Evolutionary conservation across 2,329 filamentous ascomycete species (phyloP), one percentile per base, ranked within the genome.

Genomic region (Aspergillus hiratsukae): DNA sequence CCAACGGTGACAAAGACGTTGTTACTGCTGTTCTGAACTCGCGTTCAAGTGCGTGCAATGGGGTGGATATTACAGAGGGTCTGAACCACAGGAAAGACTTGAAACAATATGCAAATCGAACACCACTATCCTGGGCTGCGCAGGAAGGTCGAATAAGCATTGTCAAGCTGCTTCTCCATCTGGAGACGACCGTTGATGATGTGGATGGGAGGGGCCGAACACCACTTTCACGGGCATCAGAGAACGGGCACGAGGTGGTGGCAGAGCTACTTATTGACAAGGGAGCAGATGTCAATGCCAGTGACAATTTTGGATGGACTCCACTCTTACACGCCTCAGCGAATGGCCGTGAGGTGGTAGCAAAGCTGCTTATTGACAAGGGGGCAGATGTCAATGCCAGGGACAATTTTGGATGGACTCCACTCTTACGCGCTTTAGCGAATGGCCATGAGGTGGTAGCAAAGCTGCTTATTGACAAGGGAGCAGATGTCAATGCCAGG

Each of bases 61-160:
- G 50, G 23, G 35, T 57, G 2, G 56, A 58, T 31, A 55, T n/a
- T n/a, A n/a, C 53, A 31, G 56, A 57, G 5, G 56, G 57, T 2
- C 37, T 61, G 10, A 43, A 54, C 28, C 8, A 35, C 25, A 58
- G 29, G 31, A 54, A 52, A 51, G 52, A 61, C 19, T 48, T 61
- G 2, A 51, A 40, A 8, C n/a, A 37, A 4, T 58, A 56, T 25
- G 10, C 55, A 29, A 4, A 23, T 37, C 54, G 37, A 40, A 62
- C 55, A 19, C 60, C 61, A 3, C 29, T 64, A 14, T 52, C 53
- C 37, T 64, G 60, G 60, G 60, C 61, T 46, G 52, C 50, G 1
- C 19, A 54, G 10, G 23, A 53, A 4, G 53, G 55, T 7, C 50
- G 50, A 8, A 8, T 11, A 19, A 52, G 25, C 0, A 53, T 61